Base-by-base conservation (phyloP, 352 stramenopile genomes). In the Globisporangium ultimum region DNA sequence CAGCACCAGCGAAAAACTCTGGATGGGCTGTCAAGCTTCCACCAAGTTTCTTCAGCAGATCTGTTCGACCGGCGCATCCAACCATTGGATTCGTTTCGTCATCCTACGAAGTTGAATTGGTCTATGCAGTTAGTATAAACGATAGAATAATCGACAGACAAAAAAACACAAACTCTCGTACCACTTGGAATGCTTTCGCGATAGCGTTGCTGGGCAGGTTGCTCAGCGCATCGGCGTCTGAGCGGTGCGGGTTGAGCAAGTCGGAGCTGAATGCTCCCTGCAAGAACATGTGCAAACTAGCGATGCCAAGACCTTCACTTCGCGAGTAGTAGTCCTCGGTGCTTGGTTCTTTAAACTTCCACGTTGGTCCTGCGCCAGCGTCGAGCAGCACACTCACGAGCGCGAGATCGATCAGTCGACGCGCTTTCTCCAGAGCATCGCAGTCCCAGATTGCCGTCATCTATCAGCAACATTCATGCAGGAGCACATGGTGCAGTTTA, bases 241-340 rank as follows among this genome's bases (percentile, higher is more conserved):
- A 80, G 43, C 70, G 72, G 53, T 89, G 77, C 9, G 73, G 74
- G 21, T 72, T 53, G 10, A 62, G 51, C 20, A 70, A 28, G 42
- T 93, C 74, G 1, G 60, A 66, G n/a, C 79, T 91, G 64, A 95
- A 95, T 24, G 68, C 78, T 20, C 86, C 86, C 1, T 66, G 61
- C 28, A 72, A 48, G 52, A 95, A 94, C 86, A 95, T 95, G 78
- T 93, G 82, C 46, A 94, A 84, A 49, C 79, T 91, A 24, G 86
- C 86, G 46, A 95, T 79, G 21, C 86, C 86, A 22, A 95, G 66
- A 0, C 86, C 86, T 65, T 95, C 86, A 55, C 82, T 93, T 24
- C 86, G 82, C 41, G 49, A 82, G 60, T 87, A 89, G 6, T 71
- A 61, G 61, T 91, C 67, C n/a, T 84, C 71, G 0, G 84, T 92